Evolutionary conservation across 768 basidiomycete genomes (phyloP).

Genomic region (Pulveroboletus ravenelii): DNA sequence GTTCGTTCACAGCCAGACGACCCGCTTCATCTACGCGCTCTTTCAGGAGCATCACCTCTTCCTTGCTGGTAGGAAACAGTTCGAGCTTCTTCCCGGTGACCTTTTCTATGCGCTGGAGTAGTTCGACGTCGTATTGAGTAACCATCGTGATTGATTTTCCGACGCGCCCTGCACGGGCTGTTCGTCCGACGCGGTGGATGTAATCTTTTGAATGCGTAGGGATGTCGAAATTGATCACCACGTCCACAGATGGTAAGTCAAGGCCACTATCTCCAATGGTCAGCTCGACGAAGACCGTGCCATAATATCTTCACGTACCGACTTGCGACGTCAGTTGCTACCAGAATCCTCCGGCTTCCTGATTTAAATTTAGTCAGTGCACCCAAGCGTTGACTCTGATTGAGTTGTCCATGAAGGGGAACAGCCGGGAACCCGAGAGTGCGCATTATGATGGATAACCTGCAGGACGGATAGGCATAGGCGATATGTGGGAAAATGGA

Average conservation of each 20-base stretch:
- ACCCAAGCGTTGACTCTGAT: conserved; percentile 89
- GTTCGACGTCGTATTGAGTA: conserved; percentile 97
- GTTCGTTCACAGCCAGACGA: conserved; percentile 68
- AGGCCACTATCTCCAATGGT: conserved; percentile 56
- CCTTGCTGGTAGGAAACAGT: conserved; percentile 78
- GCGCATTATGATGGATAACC: conserved; percentile 84
- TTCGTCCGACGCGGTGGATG: conserved; percentile 96
- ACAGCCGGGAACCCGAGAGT: conserved; percentile 92
- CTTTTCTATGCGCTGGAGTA: conserved; percentile 89
- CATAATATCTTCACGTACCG: conserved; percentile 46
- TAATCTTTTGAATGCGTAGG: conserved; percentile 99
- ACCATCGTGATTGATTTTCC: conserved; percentile 98
- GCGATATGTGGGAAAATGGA: neutral
- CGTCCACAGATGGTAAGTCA: conserved; percentile 92
- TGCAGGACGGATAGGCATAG: conserved; percentile 22
- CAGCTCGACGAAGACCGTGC: neutral
- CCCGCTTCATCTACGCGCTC: conserved; percentile 89
- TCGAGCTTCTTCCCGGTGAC: conserved; percentile 93
- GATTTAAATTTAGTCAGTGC: conserved; percentile 94
- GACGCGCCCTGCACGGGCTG: conserved; percentile 94
- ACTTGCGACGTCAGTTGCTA: conserved; percentile 96
- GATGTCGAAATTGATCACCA: conserved; percentile 97
- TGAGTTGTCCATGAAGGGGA: conserved; percentile 92
- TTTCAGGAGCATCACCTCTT: conserved; percentile 80
- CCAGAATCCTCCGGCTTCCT: conserved; percentile 84